A percentile compares a stretch with the other conserved stretches of the same genome.
Conservation (phyloP, 306 rosid genomes). For the Mimosa bimucronata region DNA sequence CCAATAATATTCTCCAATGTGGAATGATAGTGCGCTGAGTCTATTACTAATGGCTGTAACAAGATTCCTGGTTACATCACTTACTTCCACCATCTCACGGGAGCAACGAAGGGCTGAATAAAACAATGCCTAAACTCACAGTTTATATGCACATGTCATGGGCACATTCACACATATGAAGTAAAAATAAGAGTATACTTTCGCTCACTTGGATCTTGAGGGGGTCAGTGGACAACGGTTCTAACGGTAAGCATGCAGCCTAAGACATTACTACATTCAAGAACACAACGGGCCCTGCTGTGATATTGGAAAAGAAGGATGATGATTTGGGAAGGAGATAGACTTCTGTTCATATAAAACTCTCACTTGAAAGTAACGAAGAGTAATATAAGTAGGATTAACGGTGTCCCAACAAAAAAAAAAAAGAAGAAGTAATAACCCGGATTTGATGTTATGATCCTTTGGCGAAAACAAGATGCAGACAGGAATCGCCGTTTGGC, state of each 20-base stretch:
- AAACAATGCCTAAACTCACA: conserved; percentile 72
- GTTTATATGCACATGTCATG: conserved; percentile 13
- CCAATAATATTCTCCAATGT: conserved; percentile 96
- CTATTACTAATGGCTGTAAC: conserved; percentile 86
- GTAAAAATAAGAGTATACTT: conserved; percentile 21
- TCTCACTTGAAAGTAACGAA: not conserved
- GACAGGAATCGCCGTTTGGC: conserved; percentile 6
- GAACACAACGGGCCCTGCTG: conserved; percentile 9
- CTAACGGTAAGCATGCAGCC: not conserved
- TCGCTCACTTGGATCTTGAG: conserved; percentile 74
- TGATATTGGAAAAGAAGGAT: not conserved
- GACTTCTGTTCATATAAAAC: not conserved
- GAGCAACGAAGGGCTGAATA: conserved; percentile 96
- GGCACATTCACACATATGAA: no score
- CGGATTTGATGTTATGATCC: not conserved
- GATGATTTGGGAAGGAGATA: not conserved
- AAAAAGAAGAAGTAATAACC: not conserved
- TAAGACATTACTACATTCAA: conserved; percentile 1
- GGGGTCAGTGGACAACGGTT: conserved; percentile 6
- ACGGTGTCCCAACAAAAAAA: no score
- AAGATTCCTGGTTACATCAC: conserved; percentile 77
- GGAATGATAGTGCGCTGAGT: conserved; percentile 94
- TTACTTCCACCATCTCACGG: conserved; percentile 79
- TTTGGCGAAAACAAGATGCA: not conserved
- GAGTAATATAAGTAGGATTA: not conserved